These are phyloP conservation scores for Corylus heterophylla DNA, from an alignment of 306 rosid species.

Conservation along the genomic window DNA sequence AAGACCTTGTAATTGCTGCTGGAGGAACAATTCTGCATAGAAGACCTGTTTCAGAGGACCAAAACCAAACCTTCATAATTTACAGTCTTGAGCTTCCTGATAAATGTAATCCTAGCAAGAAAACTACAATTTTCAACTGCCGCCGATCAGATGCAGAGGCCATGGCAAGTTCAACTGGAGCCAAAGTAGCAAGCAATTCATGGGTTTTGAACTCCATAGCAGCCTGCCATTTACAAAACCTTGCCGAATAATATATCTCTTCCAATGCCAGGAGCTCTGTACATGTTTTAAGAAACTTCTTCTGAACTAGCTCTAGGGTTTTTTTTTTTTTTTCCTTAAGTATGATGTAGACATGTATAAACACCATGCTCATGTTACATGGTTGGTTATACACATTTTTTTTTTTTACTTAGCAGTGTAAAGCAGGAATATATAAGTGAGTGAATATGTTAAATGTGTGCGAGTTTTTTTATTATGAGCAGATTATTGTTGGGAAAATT, in stretches of 20 bases:
- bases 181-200: conserved; percentile 67
- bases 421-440: neutral
- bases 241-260: conserved; percentile 32
- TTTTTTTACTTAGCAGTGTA: neutral
- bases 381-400: neutral
- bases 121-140: conserved; percentile 31
- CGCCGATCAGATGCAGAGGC: conserved; percentile 59
- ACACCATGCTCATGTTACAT: neutral
- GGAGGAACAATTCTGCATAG: conserved; percentile 85
- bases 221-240: conserved; percentile 67
- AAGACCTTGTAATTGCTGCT: conserved; percentile 78
- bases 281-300: neutral
- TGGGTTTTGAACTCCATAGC: conserved; percentile 90
- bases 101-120: conserved; percentile 38
- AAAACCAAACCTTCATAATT: conserved; percentile 54
- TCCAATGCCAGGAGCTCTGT: conserved; percentile 19
- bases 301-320: too few species aligned
- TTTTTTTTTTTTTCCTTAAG: too few species aligned
- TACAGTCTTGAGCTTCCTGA: conserved; percentile 77
- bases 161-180: conserved; percentile 63
- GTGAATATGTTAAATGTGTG: neutral
- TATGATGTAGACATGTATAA: neutral
- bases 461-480: neutral
- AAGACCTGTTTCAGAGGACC: conserved; percentile 59
- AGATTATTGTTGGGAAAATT: neutral